These are phyloP conservation scores for Yarrowia hollandica DNA, from an alignment of 805 yeast genomes.

Conservation along the genomic window DNA sequence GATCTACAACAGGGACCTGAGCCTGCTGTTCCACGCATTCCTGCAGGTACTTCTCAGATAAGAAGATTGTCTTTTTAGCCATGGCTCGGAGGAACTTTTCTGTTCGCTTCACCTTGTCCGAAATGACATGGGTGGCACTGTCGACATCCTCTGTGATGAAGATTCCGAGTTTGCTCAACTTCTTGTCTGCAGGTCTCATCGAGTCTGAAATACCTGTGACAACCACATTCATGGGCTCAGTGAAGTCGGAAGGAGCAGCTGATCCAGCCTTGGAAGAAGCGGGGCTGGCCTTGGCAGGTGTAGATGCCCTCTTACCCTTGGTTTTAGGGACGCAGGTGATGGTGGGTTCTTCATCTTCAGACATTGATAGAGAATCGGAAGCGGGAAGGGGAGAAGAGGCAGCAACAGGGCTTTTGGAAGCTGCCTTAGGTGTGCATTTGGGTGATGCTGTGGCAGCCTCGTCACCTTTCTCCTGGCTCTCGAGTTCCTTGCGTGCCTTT, in stretches of 20 bases:
- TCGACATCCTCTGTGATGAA: slow-evolving; percentile 45
- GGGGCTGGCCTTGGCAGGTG: neutral
- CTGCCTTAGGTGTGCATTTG: neutral
- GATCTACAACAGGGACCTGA: slow-evolving; percentile 36
- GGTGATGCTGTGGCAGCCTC: neutral
- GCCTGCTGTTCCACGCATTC: slow-evolving; percentile 33
- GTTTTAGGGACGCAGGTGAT: neutral
- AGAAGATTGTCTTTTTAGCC: slow-evolving; percentile 47
- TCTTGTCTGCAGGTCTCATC: slow-evolving; percentile 25
- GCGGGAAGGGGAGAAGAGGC: neutral
- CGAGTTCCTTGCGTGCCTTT: slow-evolving; percentile 3
- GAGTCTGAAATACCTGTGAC: slow-evolving; percentile 32
- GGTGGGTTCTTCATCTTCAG: neutral
- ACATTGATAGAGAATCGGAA: neutral
- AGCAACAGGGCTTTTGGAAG: neutral
- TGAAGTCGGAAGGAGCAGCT: neutral
- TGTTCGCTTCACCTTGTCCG: slow-evolving; percentile 81
- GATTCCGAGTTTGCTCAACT: slow-evolving; percentile 55
- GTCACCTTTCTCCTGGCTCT: neutral
- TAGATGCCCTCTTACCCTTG: neutral
- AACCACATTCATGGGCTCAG: slow-evolving; percentile 29
- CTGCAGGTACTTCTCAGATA: slow-evolving; percentile 33
- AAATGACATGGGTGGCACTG: slow-evolving; percentile 53
- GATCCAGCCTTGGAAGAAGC: slow-evolving; percentile 10
- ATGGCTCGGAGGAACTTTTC: slow-evolving; percentile 79